phyloP scores from a whole-genome alignment of 106 monocot genomes.

The Triglochin maritima region DNA sequence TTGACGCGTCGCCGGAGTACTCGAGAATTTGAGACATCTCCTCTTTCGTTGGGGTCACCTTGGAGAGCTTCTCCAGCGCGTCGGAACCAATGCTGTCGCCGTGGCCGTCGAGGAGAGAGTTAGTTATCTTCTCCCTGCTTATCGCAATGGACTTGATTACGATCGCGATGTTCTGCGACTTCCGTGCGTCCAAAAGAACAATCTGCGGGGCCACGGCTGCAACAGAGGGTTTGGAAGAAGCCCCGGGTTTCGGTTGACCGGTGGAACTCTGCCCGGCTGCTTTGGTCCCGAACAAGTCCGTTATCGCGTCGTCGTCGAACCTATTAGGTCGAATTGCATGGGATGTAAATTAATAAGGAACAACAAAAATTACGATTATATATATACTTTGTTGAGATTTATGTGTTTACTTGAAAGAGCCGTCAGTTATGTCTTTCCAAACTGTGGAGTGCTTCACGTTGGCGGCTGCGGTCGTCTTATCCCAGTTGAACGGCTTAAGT shows the following conservation, averaged over 20 bases:
- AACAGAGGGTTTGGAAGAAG: neutral
- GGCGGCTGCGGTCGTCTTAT: slow-evolving; percentile 47
- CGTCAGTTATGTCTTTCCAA: slow-evolving; percentile 65
- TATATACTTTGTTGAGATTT: neutral
- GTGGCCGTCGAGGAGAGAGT: slow-evolving; percentile 40
- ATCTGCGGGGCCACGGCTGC: slow-evolving; percentile 22
- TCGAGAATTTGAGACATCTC: slow-evolving; percentile 31
- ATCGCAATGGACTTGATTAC: slow-evolving; percentile 47
- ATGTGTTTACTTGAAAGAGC: slow-evolving; percentile 50
- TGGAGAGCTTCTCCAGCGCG: slow-evolving; percentile 58
- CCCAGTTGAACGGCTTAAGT: slow-evolving; percentile 89
- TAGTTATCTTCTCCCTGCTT: slow-evolving; percentile 43
- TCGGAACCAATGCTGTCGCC: slow-evolving; percentile 44
- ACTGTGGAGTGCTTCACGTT: slow-evolving; percentile 76
- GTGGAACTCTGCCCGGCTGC: neutral
- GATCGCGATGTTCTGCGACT: slow-evolving; percentile 80
- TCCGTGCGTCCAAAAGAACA: slow-evolving; percentile 56
- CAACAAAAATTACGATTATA: neutral
- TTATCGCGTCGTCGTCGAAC: slow-evolving; percentile 1
- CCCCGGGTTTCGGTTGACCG: too few relatives aligned
- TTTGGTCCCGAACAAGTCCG: neutral
- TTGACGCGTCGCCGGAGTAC: slow-evolving; percentile 39
- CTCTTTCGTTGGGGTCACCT: slow-evolving; percentile 24
- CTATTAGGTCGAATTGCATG: neutral
- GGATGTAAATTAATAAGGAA: neutral